Evolutionary conservation across 495 filamentous ascomycete species (phyloP), one percentile per base, ranked within the genome.

Genomic region (Annulohypoxylon maeteangense): DNA sequence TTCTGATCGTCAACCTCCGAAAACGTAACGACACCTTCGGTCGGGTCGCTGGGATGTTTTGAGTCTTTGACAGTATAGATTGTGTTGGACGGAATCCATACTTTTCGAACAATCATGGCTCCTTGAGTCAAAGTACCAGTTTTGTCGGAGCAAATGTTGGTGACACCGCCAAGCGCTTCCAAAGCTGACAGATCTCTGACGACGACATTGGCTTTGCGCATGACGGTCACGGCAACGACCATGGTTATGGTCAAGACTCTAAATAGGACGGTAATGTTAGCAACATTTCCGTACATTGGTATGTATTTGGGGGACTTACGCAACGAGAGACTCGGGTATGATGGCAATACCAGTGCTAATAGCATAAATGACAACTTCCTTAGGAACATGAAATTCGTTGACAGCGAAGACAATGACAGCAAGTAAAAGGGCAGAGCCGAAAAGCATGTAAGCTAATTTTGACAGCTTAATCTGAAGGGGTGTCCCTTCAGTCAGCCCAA

Each of bases 61-160:
- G 86, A 87, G 65, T 87, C 82, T 38, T 84, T 82, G 32, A 92
- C 86, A 6, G 85, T 88, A 74, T 85, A 87, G 48, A 87, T 81
- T 3, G 77, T 82, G 0, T 81, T 80, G 11, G 82, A 85, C 0
- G 92, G 92, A 55, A 95, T 82, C 93, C 93, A 97, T 2, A 88
- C 91, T 70, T 92, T 91, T 65, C 90, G 88, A 14, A 92, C 88
- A 11, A 95, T 90, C 91, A 93, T 84, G 74, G 89, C 81, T n/a
- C 90, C 90, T 74, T 91, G 88, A 0, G 92, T 95, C 18, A 95
- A 81, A 0, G 93, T 95, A 3, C 92, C 92, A 2, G 92, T 95
- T 75, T 95, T 95, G 78, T 95, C 92, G 7, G 92, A 94, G 78
- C 92, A 95, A 70, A 95, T 95, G 72, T 94, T 94, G 59, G 91